Conservation (phyloP, 2,329 filamentous ascomycete genomes). For the Alternaria viburni region DNA sequence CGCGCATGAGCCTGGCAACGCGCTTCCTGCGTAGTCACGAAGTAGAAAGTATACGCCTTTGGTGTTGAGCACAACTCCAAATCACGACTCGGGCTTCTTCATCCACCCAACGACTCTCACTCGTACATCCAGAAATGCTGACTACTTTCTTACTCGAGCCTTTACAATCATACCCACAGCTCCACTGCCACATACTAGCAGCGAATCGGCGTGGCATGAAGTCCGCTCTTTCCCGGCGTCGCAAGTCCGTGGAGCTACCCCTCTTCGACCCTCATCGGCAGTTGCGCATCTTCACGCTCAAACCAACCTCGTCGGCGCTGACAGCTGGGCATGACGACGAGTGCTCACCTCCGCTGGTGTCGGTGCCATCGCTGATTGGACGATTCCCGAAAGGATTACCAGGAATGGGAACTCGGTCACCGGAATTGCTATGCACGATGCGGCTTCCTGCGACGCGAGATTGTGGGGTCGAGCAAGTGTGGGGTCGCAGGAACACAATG, state of each 20-base stretch:
- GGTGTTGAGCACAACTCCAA: not conserved
- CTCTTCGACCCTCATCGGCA: slow-evolving; percentile 32
- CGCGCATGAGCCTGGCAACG: not conserved
- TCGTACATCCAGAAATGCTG: slow-evolving; percentile 8
- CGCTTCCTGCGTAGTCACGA: not conserved
- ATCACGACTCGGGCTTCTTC: not conserved
- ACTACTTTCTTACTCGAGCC: slow-evolving; percentile 25
- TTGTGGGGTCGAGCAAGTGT: slow-evolving; percentile 18
- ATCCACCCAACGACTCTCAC: not conserved
- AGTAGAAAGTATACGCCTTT: not conserved
- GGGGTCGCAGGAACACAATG: slow-evolving; percentile 6
- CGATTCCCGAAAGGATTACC: not conserved
- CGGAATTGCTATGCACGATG: not conserved
- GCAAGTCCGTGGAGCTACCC: slow-evolving; percentile 24
- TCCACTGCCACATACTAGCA: slow-evolving; percentile 17
- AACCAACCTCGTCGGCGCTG: not conserved
- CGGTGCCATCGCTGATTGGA: slow-evolving; percentile 26
- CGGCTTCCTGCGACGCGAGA: slow-evolving; percentile 1
- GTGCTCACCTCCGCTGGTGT: not conserved
- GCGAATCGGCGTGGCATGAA: slow-evolving; percentile 17
- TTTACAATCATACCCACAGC: slow-evolving; percentile 15
- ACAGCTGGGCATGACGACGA: not conserved
- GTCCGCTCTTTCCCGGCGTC: slow-evolving; percentile 18
- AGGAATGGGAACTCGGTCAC: not conserved
- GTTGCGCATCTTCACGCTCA: slow-evolving; percentile 18